These are phyloP conservation scores for Agaricales sp. DNA, from an alignment of 1,284 basidiomycete genomes.

Conservation along the genomic window DNA sequence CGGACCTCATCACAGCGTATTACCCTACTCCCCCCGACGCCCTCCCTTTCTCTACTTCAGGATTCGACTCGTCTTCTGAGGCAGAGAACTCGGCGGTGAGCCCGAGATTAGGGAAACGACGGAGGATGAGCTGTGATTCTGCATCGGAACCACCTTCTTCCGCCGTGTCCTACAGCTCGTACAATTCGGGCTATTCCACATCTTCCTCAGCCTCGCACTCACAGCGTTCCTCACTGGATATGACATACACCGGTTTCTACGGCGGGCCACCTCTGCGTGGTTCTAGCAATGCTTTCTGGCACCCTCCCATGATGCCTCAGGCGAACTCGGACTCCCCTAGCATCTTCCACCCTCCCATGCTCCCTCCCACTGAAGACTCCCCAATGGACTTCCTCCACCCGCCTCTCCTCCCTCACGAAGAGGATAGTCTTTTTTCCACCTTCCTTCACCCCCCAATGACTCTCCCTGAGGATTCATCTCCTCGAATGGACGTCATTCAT, in stretches of 20 bases:
- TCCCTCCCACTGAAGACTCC: constrained; percentile 31
- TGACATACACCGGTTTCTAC: constrained; percentile 37
- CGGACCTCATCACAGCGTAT: constrained; percentile 50
- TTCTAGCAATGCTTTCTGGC: constrained; percentile 48
- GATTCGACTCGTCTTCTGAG: constrained; percentile 16
- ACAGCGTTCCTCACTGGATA: constrained; percentile 49
- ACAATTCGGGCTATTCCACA: constrained; percentile 31
- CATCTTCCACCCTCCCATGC: constrained; percentile 51
- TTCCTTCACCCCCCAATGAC: constrained; percentile 50
- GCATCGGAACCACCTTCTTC: constrained; percentile 54
- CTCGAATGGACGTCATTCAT: not conserved
- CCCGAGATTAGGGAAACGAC: constrained; percentile 46
- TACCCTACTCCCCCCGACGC: constrained; percentile 34
- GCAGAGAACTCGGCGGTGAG: constrained; percentile 20
- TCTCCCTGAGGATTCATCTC: not conserved
- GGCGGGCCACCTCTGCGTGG: constrained; percentile 7
- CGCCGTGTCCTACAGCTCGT: constrained; percentile 41
- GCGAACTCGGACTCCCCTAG: constrained; percentile 34
- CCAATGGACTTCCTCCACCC: constrained; percentile 28
- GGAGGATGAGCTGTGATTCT: constrained; percentile 65
- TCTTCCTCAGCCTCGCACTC: constrained; percentile 30
- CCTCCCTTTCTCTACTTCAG: constrained; percentile 34
- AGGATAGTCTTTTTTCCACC: constrained; percentile 41
- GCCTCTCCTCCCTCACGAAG: constrained; percentile 36
- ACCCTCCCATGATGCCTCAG: constrained; percentile 58